Evolutionary conservation across 257 asterid genomes (phyloP), one percentile per base, ranked within the genome.

Genomic region (Avicennia marina): DNA sequence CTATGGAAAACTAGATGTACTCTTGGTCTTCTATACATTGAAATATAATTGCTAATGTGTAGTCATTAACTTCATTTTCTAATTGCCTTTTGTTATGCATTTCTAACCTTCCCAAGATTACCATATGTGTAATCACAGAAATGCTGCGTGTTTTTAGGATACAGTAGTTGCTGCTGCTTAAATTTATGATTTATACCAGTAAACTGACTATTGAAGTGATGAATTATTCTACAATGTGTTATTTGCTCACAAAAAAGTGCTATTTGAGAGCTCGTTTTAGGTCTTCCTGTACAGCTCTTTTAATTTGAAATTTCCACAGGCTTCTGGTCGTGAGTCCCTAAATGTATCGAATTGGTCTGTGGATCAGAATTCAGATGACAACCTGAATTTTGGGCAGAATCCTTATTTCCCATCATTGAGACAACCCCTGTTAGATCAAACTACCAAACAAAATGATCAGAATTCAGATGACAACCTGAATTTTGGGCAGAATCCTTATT

Each of bases 271-370:
- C n/a, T n/a, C n/a, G n/a, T 49, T 21, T 41, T 56, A 13, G 29
- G 16, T 49, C 51, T 9, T 63, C 20, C 19, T 58, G 10, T 20
- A 10, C 53, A 45, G 43, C 33, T 56, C 58, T 57, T 67, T 41
- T 26, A 38, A 27, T 73, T 53, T 56, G 53, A 67, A 59, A 58
- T 74, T 65, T 65, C 39, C 48, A 36, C 85, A 82, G 97, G 71
- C 68, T 69, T 66, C 82, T 57, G 81, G 53, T 46, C 56, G 45
- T 71, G 79, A 74, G 66, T 50, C 83, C 19, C 40, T 56, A 34
- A 41, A 63, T 59, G n/a, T 53, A 25, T 62, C 86, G 54, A 74
- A 73, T 60, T 79, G 81, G 78, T 53, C 88, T 53, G 54, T 66
- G 66, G 79, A 77, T 78, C 81, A 66, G 68, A 78, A 75, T 40